phyloP scores from a whole-genome alignment of 345 rosid genomes.

The Eucalyptus paniculata region DNA sequence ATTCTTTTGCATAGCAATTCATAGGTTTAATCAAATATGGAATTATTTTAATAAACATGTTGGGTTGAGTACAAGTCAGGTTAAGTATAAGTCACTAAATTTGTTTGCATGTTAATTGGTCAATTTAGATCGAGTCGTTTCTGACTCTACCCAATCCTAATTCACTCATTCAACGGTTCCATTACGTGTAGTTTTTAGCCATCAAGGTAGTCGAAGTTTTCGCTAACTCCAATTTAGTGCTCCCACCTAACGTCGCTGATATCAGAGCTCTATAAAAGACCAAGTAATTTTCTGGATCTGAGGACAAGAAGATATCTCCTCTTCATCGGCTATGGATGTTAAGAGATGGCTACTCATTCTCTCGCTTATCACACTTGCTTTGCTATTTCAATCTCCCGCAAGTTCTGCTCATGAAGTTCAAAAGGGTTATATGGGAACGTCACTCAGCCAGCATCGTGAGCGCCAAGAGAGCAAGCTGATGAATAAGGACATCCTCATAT shows the following conservation, averaged over 20 bases:
- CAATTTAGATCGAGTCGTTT: neutral
- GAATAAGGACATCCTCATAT: neutral
- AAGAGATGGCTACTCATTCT: neutral
- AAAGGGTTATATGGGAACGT: neutral
- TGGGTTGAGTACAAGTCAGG: accelerated
- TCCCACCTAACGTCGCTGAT: neutral
- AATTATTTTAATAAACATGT: neutral
- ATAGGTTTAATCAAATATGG: neutral
- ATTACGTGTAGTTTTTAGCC: neutral
- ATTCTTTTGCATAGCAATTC: neutral
- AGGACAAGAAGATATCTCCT: neutral
- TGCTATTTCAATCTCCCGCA: neutral
- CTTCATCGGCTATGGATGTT: neutral
- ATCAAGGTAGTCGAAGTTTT: no score
- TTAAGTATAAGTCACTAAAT: neutral
- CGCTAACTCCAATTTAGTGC: neutral
- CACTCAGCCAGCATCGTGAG: neutral
- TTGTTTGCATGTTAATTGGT: neutral
- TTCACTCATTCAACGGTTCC: neutral
- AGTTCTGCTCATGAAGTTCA: neutral
- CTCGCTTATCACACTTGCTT: neutral
- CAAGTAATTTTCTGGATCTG: neutral
- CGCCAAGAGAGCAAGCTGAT: neutral
- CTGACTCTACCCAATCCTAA: neutral
- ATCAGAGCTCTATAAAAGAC: neutral